These are phyloP conservation scores for Exophiala dermatitidis DNA, from an alignment of 2,329 filamentous ascomycete species.

Conservation along the genomic window DNA sequence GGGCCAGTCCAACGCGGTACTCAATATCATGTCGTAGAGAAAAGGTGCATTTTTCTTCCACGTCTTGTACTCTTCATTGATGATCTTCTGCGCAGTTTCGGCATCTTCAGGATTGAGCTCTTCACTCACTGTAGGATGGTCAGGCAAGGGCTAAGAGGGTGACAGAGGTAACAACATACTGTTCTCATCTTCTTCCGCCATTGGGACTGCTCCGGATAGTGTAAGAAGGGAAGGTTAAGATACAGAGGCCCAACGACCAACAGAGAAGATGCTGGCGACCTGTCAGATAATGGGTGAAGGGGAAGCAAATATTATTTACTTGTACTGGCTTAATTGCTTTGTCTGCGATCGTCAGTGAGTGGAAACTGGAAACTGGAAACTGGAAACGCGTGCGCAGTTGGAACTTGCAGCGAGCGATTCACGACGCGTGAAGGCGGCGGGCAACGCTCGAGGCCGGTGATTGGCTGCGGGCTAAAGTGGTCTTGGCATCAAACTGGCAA, in stretches of 20 bases:
- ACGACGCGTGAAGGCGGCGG: not conserved
- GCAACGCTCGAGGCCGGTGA: not conserved
- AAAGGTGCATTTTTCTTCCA: constrained; percentile 99
- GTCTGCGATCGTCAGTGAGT: too few species aligned
- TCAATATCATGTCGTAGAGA: constrained; percentile 95
- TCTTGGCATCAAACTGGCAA: constrained; percentile 2
- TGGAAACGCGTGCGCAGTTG: constrained; percentile 1
- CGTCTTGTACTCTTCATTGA: constrained; percentile 80
- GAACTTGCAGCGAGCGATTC: not conserved
- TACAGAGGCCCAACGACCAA: not conserved
- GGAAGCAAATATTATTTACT: too few species aligned
- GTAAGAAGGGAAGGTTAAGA: not conserved
- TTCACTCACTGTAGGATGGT: constrained; percentile 25
- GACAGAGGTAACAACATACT: constrained; percentile 16
- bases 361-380: not conserved
- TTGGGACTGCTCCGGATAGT: constrained; percentile 1
- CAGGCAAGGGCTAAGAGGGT: constrained; percentile 5
- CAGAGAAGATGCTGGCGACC: too few species aligned
- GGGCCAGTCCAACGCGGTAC: constrained; percentile 92
- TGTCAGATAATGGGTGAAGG: too few species aligned
- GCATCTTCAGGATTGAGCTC: constrained; percentile 82
- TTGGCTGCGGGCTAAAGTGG: constrained; percentile 2
- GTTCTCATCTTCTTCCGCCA: constrained; percentile 28
- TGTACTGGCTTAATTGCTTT: too few species aligned
- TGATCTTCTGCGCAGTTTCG: constrained; percentile 26